These are phyloP conservation scores for Alternaria gaisen DNA, from an alignment of 2,329 filamentous ascomycete species.

Conservation along the genomic window DNA sequence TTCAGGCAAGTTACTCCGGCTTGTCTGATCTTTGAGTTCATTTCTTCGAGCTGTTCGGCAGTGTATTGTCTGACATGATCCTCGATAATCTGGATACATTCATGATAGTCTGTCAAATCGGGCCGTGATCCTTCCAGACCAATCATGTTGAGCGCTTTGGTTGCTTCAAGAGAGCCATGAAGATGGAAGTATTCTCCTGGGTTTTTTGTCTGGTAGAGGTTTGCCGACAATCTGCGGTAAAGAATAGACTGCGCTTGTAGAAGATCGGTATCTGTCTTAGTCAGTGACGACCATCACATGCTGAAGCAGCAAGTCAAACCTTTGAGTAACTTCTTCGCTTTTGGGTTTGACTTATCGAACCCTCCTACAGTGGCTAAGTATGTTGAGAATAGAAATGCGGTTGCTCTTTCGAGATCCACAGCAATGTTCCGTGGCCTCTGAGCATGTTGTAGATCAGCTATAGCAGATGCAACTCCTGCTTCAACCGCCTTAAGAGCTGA, in stretches of 20 bases:
- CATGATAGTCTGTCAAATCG: constrained; percentile 61
- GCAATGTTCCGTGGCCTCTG: constrained; percentile 54
- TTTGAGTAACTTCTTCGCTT: constrained; percentile 59
- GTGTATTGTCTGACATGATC: constrained; percentile 54
- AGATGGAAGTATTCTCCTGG: constrained; percentile 76
- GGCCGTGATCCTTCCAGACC: constrained; percentile 69
- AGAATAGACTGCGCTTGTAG: constrained; percentile 74
- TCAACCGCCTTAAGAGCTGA: constrained; percentile 68
- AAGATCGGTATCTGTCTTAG: constrained; percentile 72
- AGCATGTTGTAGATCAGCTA: constrained; percentile 65
- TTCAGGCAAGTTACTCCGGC: constrained; percentile 55
- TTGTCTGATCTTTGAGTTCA: constrained; percentile 54
- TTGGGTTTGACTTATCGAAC: constrained; percentile 53
- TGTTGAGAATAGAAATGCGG: constrained; percentile 66
- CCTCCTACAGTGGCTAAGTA: constrained; percentile 66
- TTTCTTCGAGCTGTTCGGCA: constrained; percentile 51
- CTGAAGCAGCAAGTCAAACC: constrained; percentile 29
- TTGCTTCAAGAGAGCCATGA: constrained; percentile 77
- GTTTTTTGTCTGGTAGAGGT: constrained; percentile 74
- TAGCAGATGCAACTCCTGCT: constrained; percentile 66
- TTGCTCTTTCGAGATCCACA: constrained; percentile 63
- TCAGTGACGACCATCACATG: constrained; percentile 17
- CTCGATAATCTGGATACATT: constrained; percentile 53
- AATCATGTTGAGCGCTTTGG: constrained; percentile 74
- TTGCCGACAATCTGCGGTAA: constrained; percentile 77